These are phyloP conservation scores for Myriangium duriaei DNA, from an alignment of 2,329 filamentous ascomycete genomes.

Conservation along the genomic window DNA sequence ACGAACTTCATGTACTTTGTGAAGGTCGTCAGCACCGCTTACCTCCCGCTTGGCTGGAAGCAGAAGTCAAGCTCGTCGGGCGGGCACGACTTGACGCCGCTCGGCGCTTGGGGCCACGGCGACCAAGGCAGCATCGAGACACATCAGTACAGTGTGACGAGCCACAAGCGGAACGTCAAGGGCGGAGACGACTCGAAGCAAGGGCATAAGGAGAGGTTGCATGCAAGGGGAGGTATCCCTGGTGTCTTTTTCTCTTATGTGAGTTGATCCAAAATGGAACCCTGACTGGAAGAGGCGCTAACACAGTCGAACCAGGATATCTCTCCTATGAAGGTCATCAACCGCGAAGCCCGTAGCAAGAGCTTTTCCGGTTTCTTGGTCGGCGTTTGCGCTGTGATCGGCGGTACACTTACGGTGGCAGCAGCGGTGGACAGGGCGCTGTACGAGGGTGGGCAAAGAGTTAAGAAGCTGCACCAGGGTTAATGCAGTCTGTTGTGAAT, in stretches of 20 bases:
- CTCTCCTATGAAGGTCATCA: slow-evolving; percentile 98
- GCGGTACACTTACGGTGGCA: slow-evolving; percentile 88
- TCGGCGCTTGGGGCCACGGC: slow-evolving; percentile 56
- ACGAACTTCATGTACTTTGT: slow-evolving; percentile 99
- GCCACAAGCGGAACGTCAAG: slow-evolving; percentile 75
- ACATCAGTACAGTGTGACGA: slow-evolving; percentile 96
- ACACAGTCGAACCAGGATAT: slow-evolving; percentile 55
- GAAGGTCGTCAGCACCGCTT: slow-evolving; percentile 94
- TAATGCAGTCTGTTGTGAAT: background rate
- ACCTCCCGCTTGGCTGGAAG: slow-evolving; percentile 84
- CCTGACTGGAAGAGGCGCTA: background rate
- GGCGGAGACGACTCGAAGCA: slow-evolving; percentile 78
- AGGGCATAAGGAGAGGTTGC: slow-evolving; percentile 82
- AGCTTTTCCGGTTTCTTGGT: slow-evolving; percentile 86
- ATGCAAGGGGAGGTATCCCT: slow-evolving; percentile 83
- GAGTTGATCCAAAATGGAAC: slow-evolving; percentile 32
- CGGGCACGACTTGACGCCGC: slow-evolving; percentile 40
- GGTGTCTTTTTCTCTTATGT: slow-evolving; percentile 98
- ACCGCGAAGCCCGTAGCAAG: slow-evolving; percentile 81
- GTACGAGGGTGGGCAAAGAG: slow-evolving; percentile 72
- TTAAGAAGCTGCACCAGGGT: slow-evolving; percentile 71
- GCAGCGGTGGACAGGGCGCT: slow-evolving; percentile 83
- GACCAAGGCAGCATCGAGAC: slow-evolving; percentile 79
- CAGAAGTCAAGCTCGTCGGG: slow-evolving; percentile 34
- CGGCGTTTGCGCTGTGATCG: slow-evolving; percentile 86